phyloP scores from a whole-genome alignment of 169 alveolate genomes.

The Cryptosporidium meleagridis region DNA sequence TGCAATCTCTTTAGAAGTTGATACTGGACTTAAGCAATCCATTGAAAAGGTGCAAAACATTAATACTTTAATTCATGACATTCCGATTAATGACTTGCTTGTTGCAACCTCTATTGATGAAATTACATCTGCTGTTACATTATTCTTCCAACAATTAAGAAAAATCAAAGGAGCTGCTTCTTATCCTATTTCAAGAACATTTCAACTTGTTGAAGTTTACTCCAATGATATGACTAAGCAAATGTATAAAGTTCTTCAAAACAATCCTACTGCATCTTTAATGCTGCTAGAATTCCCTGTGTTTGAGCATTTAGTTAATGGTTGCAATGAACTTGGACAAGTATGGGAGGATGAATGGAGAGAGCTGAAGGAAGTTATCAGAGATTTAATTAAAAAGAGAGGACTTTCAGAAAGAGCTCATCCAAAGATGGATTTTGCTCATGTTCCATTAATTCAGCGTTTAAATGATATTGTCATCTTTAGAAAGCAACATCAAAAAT shows the following conservation, averaged over 20 bases:
- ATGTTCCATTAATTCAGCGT: conserved; percentile 86
- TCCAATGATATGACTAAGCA: conserved; percentile 90
- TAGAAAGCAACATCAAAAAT: conserved; percentile 92
- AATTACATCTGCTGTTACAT: conserved; percentile 88
- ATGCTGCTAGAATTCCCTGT: conserved; percentile 89
- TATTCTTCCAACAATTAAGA: conserved; percentile 91
- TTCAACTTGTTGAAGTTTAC: conserved; percentile 91
- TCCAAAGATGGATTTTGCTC: conserved; percentile 88
- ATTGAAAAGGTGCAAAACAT: conserved; percentile 90
- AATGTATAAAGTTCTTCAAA: conserved; percentile 84
- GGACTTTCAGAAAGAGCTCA: conserved; percentile 87
- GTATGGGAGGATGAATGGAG: conserved; percentile 93
- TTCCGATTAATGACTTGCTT: conserved; percentile 93
- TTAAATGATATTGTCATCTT: conserved; percentile 90
- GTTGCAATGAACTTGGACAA: conserved; percentile 89
- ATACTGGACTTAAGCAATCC: conserved; percentile 92
- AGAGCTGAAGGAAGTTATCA: conserved; percentile 87
- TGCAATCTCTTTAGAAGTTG: conserved; percentile 93
- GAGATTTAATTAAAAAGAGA: conserved; percentile 87
- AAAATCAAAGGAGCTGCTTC: conserved; percentile 88
- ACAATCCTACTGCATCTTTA: conserved; percentile 78
- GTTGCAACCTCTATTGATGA: conserved; percentile 91
- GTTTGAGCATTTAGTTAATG: conserved; percentile 84
- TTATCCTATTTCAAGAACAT: conserved; percentile 91
- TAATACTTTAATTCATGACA: conserved; percentile 93